These are phyloP conservation scores for Carex parvula DNA, from an alignment of 176 grass and related monocot species.

Conservation along the genomic window DNA sequence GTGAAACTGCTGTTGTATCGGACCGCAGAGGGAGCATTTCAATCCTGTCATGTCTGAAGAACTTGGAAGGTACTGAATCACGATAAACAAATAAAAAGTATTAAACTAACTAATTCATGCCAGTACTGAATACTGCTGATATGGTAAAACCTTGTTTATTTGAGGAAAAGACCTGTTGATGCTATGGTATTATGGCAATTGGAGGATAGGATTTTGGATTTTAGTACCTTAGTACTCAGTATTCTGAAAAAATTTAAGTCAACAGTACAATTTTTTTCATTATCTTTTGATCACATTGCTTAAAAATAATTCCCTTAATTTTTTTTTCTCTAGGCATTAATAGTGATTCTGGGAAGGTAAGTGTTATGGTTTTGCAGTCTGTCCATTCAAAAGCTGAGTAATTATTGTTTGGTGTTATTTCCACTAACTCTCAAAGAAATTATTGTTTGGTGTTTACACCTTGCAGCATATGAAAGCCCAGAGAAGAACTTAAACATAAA, in stretches of 20 bases:
- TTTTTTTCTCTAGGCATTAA: neutral
- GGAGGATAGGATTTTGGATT: neutral
- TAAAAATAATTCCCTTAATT: neutral
- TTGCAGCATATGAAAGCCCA: slow-evolving; percentile 80
- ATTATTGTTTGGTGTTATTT: neutral
- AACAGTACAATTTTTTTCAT: neutral
- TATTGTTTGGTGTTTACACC: slow-evolving; percentile 19
- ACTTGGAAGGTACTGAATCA: slow-evolving; percentile 59
- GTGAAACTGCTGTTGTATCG: slow-evolving; percentile 79
- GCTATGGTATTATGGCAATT: neutral
- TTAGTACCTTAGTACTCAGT: neutral
- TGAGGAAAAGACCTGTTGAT: neutral
- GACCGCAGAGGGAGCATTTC: slow-evolving; percentile 91
- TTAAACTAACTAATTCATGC: neutral
- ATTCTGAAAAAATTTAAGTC: neutral
- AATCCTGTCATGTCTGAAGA: slow-evolving; percentile 71
- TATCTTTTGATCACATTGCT: neutral
- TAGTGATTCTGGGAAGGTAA: neutral
- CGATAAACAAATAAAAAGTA: neutral
- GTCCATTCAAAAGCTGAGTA: neutral
- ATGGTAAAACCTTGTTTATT: neutral
- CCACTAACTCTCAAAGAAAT: too few relatives aligned
- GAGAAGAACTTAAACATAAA: slow-evolving; percentile 78
- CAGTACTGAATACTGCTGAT: neutral
- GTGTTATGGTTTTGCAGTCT: neutral